phyloP scores from a whole-genome alignment of 1,284 basidiomycete genomes.

The Caloboletus inedulis region DNA sequence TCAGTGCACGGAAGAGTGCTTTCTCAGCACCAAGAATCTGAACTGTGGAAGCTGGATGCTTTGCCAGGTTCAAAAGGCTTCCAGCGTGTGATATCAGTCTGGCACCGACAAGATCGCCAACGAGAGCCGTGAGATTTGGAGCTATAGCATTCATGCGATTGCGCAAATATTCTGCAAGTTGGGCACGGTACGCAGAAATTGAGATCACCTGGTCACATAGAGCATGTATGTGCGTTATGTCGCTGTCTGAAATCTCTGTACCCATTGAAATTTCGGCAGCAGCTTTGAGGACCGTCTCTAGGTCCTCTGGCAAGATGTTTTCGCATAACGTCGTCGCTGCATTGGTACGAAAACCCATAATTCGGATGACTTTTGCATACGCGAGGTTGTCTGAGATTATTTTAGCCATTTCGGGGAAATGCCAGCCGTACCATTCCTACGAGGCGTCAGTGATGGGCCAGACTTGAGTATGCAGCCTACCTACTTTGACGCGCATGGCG shows the following conservation, averaged over 20 bases:
- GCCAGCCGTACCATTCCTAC: constrained; percentile 99
- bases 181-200: constrained; percentile 90
- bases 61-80: constrained; percentile 89
- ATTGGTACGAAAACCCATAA: constrained; percentile 96
- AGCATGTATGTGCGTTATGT: constrained; percentile 92
- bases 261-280: constrained; percentile 98
- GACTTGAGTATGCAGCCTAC: constrained; percentile 17
- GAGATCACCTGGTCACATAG: constrained; percentile 97
- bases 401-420: constrained; percentile 99
- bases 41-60: constrained; percentile 96
- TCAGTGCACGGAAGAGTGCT: constrained; percentile 95
- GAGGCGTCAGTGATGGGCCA: constrained; percentile 7
- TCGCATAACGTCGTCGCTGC: constrained; percentile 84
- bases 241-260: constrained; percentile 95
- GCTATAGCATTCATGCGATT: constrained; percentile 98
- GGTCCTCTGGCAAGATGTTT: constrained; percentile 90
- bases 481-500: constrained; percentile 95
- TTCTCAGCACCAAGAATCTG: constrained; percentile 99
- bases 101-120: constrained; percentile 96
- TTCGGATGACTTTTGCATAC: constrained; percentile 88
- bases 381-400: constrained; percentile 97
- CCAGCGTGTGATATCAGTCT: constrained; percentile 96
- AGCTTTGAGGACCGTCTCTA: constrained; percentile 87
- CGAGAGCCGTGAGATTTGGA: constrained; percentile 92
- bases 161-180: constrained; percentile 91